phyloP scores from a whole-genome alignment of 495 filamentous ascomycete species.

The Ramalina intermedia region DNA sequence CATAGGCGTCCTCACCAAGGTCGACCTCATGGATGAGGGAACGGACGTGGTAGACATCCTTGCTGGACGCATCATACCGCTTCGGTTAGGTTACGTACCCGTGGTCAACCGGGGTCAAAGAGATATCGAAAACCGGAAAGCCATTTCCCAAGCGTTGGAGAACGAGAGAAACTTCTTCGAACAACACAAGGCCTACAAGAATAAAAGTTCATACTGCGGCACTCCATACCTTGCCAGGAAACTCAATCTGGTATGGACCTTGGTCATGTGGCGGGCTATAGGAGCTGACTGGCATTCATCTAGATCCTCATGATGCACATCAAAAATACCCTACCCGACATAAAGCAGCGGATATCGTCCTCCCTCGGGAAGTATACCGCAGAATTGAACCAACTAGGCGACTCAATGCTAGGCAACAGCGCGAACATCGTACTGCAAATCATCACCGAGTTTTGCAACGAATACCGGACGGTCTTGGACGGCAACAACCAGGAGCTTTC shows the following conservation, averaged over 20 bases:
- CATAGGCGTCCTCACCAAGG: constrained; percentile 97
- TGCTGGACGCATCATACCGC: constrained; percentile 90
- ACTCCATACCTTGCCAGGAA: constrained; percentile 95
- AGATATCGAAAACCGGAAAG: constrained; percentile 93
- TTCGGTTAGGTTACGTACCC: constrained; percentile 92
- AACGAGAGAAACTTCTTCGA: constrained; percentile 96
- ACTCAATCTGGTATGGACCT: constrained; percentile 60
- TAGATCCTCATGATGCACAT: constrained; percentile 99
- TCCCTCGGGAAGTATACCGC: constrained; percentile 83
- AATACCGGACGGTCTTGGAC: constrained; percentile 90
- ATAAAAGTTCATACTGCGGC: constrained; percentile 97
- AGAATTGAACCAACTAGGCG: constrained; percentile 72
- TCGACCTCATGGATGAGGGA: constrained; percentile 98
- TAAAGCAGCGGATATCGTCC: constrained; percentile 85
- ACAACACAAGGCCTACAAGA: constrained; percentile 94
- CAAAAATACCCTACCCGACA: constrained; percentile 97
- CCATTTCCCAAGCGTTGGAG: constrained; percentile 85
- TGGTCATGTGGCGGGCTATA: background rate
- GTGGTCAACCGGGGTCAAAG: constrained; percentile 98
- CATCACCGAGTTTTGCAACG: constrained; percentile 96
- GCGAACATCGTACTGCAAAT: constrained; percentile 94
- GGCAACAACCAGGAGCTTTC: constrained; percentile 94
- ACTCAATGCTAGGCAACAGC: constrained; percentile 92
- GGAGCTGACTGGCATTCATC: constrained; percentile 6
- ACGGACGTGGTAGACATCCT: constrained; percentile 99